These are phyloP conservation scores for Vitis hybrid DNA, from an alignment of 177 flowering plant species.

Conservation along the genomic window DNA sequence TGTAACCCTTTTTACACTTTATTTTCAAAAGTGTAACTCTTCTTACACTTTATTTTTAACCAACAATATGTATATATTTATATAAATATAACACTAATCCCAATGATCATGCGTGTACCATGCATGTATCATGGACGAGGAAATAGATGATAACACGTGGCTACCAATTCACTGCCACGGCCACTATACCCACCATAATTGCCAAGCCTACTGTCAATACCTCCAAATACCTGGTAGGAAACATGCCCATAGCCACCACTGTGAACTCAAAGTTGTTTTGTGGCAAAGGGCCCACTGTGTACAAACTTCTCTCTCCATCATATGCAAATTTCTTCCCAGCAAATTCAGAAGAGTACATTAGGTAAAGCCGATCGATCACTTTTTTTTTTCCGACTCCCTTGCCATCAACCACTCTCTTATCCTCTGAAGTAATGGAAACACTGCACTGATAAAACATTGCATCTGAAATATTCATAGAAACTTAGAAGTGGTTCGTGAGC, in stretches of 20 bases:
- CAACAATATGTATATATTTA: too few relatives aligned
- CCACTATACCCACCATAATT: too few relatives aligned
- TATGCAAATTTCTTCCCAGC: conserved; percentile 56
- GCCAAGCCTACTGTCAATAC: too few relatives aligned
- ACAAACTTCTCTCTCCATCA: conserved; percentile 71
- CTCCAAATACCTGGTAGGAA: too few relatives aligned
- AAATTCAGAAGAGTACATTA: conserved; percentile 59
- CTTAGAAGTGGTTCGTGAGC: conserved; percentile 70
- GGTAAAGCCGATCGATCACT: conserved; percentile 48
- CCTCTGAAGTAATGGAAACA: conserved; percentile 53
- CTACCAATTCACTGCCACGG: too few relatives aligned
- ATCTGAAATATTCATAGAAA: conserved; percentile 42
- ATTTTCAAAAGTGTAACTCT: too few relatives aligned
- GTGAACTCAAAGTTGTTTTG: conserved; percentile 51
- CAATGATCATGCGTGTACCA: too few relatives aligned
- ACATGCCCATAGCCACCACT: conserved; percentile 26
- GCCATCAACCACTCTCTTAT: conserved; percentile 40
- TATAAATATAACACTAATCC: too few relatives aligned
- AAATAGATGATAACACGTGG: too few relatives aligned
- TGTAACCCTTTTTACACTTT: too few relatives aligned
- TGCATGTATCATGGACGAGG: too few relatives aligned
- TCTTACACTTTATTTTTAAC: too few relatives aligned
- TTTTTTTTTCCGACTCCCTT: conserved; percentile 57
- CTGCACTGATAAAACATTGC: conserved; percentile 61
- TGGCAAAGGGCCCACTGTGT: conserved; percentile 71